Evolutionary conservation across 2,329 filamentous ascomycete species (phyloP), one percentile per base, ranked within the genome.

Genomic region (Verticillium alfalfae): DNA sequence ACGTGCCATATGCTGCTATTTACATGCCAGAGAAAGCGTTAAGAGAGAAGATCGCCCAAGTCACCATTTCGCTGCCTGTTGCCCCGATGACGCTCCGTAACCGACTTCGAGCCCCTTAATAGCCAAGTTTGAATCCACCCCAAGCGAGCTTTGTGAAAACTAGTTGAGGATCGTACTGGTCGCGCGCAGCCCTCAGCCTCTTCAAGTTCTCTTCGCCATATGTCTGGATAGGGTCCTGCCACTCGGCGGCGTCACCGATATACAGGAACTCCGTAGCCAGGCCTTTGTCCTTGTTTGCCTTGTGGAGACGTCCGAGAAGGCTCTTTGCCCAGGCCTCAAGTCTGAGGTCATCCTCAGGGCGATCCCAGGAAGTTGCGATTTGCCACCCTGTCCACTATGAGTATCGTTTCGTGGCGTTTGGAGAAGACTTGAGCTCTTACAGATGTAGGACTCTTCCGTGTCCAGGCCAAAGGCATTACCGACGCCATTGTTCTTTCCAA

Each of bases 391-490:
- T 22, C 13, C 58, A 12, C 12, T 2, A 22, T 57, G 18, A 57
- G 55, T 38, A 9, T 7, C 3, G 16, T 6, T 15, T 3, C 15
- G 16, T 34, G 16, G 34, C 18, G 16, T 49, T 15, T 8, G 34
- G 2, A 31, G 2, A 37, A 10, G 3, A 2, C 9, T 13, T 13
- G 1, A 3, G 0, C 6, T 65, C 72, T 62, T 66, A 76, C 73
- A 65, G 8, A 76, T 73, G 3, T 63, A 61, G 18, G 71, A 66
- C 59, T 75, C 62, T 2, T 67, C 61, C n/a, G 68, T 68, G 1
- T 69, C 65, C 2, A 76, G 66, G 18, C 72, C 74, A 72, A 75
- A 78, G 0, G 72, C 67, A 59, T 78, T 78, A 1, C 76, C 76
- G 45, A 77, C 60, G 0, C 73, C 71, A 36, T 77, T 78, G 22